Percentiles rank a stretch among this genome's conserved stretches.
Evolutionary conservation across 2,329 filamentous ascomycete genomes (phyloP).

Genomic region (Fusarium tjaetaba): DNA sequence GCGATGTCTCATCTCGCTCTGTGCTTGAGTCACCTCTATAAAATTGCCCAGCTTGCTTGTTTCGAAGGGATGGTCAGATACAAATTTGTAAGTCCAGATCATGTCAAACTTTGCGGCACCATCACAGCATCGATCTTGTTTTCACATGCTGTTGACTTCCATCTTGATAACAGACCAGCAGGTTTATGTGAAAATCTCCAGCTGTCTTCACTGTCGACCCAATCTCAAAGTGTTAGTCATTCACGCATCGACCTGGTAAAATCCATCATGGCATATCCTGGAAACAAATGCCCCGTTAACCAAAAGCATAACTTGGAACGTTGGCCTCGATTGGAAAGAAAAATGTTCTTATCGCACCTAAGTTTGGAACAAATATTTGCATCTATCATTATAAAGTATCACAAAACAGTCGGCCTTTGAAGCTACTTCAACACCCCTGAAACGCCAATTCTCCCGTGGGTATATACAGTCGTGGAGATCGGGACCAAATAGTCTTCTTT

Average conservation of each 20-base stretch:
- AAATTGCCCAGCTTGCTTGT: neutral
- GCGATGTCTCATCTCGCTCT: neutral
- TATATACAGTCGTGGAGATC: constrained; percentile 41
- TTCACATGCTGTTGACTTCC: neutral
- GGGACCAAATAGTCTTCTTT: constrained; percentile 7
- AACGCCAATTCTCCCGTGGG: constrained; percentile 41
- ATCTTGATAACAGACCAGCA: neutral
- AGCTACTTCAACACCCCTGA: constrained; percentile 1
- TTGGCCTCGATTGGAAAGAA: neutral
- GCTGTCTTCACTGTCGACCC: neutral
- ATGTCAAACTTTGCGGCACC: too few relatives aligned
- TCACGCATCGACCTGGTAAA: neutral
- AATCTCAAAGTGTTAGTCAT: neutral
- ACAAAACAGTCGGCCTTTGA: constrained; percentile 16
- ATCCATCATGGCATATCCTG: neutral
- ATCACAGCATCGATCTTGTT: neutral
- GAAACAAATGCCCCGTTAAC: too few relatives aligned
- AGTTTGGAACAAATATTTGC: neutral
- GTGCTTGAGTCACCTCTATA: neutral
- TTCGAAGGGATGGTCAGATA: neutral
- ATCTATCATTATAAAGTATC: neutral
- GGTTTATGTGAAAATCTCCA: neutral
- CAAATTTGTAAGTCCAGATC: neutral
- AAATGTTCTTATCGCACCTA: neutral
- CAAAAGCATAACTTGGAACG: neutral